These are phyloP conservation scores for Blastobotrys peoriensis DNA, from an alignment of 805 yeast genomes.

Conservation along the genomic window DNA sequence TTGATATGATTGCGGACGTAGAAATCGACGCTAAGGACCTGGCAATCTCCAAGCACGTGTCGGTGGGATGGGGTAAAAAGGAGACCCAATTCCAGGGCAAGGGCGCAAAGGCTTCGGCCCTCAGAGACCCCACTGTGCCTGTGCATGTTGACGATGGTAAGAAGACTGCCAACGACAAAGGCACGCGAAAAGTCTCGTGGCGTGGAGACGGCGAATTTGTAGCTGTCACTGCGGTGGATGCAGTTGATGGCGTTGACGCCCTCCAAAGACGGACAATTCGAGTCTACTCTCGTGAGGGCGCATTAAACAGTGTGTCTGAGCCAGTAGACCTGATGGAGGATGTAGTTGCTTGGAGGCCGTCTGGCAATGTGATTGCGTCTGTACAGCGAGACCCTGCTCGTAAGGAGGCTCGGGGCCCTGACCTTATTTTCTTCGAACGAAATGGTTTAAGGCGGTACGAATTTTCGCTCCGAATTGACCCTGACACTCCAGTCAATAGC, in stretches of 20 bases:
- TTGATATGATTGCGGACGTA: conserved; percentile 73
- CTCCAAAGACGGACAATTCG: conserved; percentile 60
- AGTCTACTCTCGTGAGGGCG: conserved; percentile 72
- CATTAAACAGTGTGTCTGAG: conserved; percentile 75
- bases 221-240: conserved; percentile 58
- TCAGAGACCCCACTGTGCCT: conserved; percentile 83
- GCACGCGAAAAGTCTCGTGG: conserved; percentile 63
- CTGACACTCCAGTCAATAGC: conserved; percentile 41
- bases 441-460: conserved; percentile 91
- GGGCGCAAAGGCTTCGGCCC: conserved; percentile 73
- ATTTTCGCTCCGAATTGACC: conserved; percentile 60
- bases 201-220: conserved; percentile 91
- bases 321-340: conserved; percentile 80
- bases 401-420: conserved; percentile 32
- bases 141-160: conserved; percentile 65
- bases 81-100: conserved; percentile 96
- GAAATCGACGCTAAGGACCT: conserved; percentile 57
- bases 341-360: conserved; percentile 79
- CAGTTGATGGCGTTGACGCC: conserved; percentile 34
- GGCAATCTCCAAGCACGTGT: conserved; percentile 69
- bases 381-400: conserved; percentile 48
- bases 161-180: conserved; percentile 47
- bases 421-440: conserved; percentile 71
- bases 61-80: conserved; percentile 97
- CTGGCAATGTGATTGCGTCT: conserved; percentile 80